These are phyloP conservation scores for Elymus sibiricus DNA, from an alignment of 176 grass and related monocot species.

Conservation along the genomic window DNA sequence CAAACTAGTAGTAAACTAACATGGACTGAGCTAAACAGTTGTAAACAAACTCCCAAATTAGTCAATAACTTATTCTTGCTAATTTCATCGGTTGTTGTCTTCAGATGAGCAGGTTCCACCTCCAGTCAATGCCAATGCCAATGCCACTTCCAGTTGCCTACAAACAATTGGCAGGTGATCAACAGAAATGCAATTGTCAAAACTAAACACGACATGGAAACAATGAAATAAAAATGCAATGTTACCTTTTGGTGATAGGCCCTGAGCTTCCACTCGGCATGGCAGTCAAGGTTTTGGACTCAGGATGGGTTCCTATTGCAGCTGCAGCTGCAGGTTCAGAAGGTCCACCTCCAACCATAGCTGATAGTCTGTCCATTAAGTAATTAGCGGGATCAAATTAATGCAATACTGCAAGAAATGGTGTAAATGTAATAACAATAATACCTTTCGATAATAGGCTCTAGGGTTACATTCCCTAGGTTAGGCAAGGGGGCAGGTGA, in stretches of 20 bases:
- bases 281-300: background rate
- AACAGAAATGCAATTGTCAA: background rate
- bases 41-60: too few relatives aligned
- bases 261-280: background rate
- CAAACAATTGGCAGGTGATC: background rate
- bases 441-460: background rate
- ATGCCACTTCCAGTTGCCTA: background rate
- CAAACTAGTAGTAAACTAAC: too few relatives aligned
- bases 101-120: background rate
- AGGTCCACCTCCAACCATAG: background rate
- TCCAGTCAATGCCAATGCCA: background rate
- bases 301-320: background rate
- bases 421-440: background rate
- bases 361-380: background rate
- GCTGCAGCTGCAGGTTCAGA: background rate
- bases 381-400: background rate
- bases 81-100: too few relatives aligned
- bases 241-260: background rate
- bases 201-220: background rate
- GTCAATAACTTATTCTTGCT: too few relatives aligned
- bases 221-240: background rate
- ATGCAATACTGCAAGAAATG: background rate
- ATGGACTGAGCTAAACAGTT: too few relatives aligned
- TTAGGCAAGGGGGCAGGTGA: background rate
- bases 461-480: background rate